These are phyloP conservation scores for Macrocybe gigantea DNA, from an alignment of 768 basidiomycete genomes.

Conservation along the genomic window DNA sequence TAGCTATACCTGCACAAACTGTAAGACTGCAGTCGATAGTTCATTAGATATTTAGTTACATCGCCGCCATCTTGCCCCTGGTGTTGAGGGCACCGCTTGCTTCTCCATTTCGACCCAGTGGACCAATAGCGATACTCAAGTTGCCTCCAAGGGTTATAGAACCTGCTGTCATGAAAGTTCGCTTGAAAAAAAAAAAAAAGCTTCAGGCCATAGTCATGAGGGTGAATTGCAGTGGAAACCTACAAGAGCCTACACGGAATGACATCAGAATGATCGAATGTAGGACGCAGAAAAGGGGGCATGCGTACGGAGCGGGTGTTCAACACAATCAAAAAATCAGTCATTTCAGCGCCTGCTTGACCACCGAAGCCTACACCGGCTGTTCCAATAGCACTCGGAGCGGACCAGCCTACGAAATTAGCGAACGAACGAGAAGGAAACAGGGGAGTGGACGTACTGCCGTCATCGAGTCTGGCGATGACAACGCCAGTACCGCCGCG, in stretches of 20 bases:
- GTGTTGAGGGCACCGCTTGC: conserved; percentile 78
- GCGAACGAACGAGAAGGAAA: conserved; percentile 1
- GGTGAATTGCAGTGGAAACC: conserved; percentile 17
- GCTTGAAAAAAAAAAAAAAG: conserved; percentile 26
- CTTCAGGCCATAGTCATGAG: background rate
- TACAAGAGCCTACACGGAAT: conserved; percentile 51
- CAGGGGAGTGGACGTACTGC: conserved; percentile 46
- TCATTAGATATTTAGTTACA: conserved; percentile 41
- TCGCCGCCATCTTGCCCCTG: conserved; percentile 85
- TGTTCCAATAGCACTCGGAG: conserved; percentile 91
- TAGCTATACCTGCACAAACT: conserved; percentile 67
- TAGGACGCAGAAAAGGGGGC: conserved; percentile 2
- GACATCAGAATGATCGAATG: conserved; percentile 4
- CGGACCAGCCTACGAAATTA: conserved; percentile 68
- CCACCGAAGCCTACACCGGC: conserved; percentile 88
- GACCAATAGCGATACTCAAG: conserved; percentile 84
- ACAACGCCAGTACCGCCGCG: conserved; percentile 85
- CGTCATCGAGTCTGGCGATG: conserved; percentile 77
- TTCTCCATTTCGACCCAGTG: conserved; percentile 93
- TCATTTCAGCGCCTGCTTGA: conserved; percentile 81
- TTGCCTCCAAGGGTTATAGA: conserved; percentile 89
- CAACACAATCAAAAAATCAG: conserved; percentile 85
- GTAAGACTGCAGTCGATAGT: conserved; percentile 1
- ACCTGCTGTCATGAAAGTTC: conserved; percentile 92
- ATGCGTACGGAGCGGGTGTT: conserved; percentile 69